phyloP scores from a whole-genome alignment of 2,329 filamentous ascomycete species.

The Paecilomyces dactylethromorphus region DNA sequence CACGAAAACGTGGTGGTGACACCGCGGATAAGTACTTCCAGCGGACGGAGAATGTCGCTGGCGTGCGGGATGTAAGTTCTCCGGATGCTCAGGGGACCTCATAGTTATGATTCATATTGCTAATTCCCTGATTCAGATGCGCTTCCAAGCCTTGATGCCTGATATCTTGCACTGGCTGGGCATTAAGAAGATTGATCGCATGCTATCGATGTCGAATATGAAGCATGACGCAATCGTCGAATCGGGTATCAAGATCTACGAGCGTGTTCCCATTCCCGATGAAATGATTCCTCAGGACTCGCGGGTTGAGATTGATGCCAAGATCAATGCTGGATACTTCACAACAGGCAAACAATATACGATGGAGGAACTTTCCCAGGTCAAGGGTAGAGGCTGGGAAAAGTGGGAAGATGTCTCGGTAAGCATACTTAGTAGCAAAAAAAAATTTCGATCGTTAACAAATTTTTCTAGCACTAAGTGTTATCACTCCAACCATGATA shows the following conservation, averaged over 20 bases:
- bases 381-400: conserved; percentile 89
- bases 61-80: conserved; percentile 63
- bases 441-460: neutral
- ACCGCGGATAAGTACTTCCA: conserved; percentile 65
- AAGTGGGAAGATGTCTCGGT: conserved; percentile 48
- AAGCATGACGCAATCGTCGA: conserved; percentile 48
- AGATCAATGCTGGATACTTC: conserved; percentile 86
- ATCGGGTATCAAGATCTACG: conserved; percentile 64
- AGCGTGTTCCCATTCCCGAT: conserved; percentile 86
- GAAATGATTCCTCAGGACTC: conserved; percentile 92
- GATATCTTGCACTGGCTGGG: conserved; percentile 97
- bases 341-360: conserved; percentile 88
- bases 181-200: conserved; percentile 96
- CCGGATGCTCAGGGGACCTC: conserved; percentile 17
- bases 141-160: conserved; percentile 97
- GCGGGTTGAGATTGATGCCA: conserved; percentile 96
- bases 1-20: conserved; percentile 38
- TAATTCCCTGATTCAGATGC: conserved; percentile 54
- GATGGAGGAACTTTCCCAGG: conserved; percentile 73
- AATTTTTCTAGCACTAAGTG: neutral
- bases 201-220: conserved; percentile 95
- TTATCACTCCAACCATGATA: neutral
- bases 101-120: conserved; percentile 3
- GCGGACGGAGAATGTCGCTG: conserved; percentile 95
- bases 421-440: conserved; percentile 4